phyloP scores from a whole-genome alignment of 1,284 basidiomycete species.

The Apiotrichum veenhuisii region DNA sequence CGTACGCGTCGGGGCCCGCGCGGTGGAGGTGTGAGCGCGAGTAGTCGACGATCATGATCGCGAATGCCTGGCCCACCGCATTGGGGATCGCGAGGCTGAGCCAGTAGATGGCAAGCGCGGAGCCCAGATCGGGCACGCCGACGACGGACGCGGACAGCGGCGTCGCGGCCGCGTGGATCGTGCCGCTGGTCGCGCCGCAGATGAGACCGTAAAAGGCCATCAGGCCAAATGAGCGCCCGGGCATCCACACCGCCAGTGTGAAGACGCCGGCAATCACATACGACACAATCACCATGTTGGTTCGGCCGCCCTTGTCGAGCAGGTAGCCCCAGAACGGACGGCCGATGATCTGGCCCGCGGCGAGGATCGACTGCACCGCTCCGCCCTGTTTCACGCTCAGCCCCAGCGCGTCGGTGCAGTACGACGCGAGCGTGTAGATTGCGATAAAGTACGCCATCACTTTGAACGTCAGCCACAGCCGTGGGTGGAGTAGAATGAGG shows the following conservation, averaged over 20 bases:
- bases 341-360: conserved; percentile 52
- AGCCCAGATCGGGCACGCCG: conserved; percentile 47
- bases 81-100: conserved; percentile 40
- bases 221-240: conserved; percentile 45
- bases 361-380: conserved; percentile 49
- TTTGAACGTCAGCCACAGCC: conserved; percentile 3
- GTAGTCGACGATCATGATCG: conserved; percentile 47
- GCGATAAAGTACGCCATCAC: conserved; percentile 51
- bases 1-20: conserved; percentile 41
- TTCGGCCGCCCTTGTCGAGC: conserved; percentile 48
- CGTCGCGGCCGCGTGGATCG: conserved; percentile 46
- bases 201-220: conserved; percentile 49
- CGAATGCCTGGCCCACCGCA: conserved; percentile 49
- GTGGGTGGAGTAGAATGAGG: not conserved
- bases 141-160: conserved; percentile 47
- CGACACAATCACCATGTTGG: conserved; percentile 48
- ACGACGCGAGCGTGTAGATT: conserved; percentile 52
- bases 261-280: conserved; percentile 48
- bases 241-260: conserved; percentile 50
- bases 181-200: conserved; percentile 49
- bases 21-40: conserved; percentile 36
- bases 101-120: conserved; percentile 50
- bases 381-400: conserved; percentile 50
- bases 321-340: conserved; percentile 48
- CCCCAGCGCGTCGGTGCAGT: conserved; percentile 47